Conservation (phyloP, 2,329 filamentous ascomycete genomes). For the Aspergillus sp. region DNA sequence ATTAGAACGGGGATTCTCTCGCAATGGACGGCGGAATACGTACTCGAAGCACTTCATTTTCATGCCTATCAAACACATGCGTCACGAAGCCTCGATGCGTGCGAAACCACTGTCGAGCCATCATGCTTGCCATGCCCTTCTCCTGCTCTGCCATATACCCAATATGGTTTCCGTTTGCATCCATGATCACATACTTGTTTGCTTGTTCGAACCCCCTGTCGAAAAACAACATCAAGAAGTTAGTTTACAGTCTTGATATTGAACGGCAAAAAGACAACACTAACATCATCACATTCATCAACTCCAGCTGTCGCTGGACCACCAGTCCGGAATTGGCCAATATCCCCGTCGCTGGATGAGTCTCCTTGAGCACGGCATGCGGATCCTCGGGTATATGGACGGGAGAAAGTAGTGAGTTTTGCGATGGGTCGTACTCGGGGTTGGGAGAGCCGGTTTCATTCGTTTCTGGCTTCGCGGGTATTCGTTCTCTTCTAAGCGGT, state of each 20-base stretch:
- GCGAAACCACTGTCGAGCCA: slow-evolving; percentile 60
- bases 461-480: slow-evolving; percentile 11
- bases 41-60: slow-evolving; percentile 59
- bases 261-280: slow-evolving; percentile 12
- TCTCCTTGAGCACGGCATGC: slow-evolving; percentile 56
- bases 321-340: slow-evolving; percentile 62
- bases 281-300: slow-evolving; percentile 63
- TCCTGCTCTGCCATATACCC: slow-evolving; percentile 66
- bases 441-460: slow-evolving; percentile 35
- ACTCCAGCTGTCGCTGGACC: slow-evolving; percentile 62
- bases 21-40: slow-evolving; percentile 5
- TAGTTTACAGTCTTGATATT: not conserved
- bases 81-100: slow-evolving; percentile 65
- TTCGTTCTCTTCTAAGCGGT: slow-evolving; percentile 14
- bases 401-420: slow-evolving; percentile 56
- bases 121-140: slow-evolving; percentile 55
- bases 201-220: slow-evolving; percentile 63
- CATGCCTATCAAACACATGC: slow-evolving; percentile 62
- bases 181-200: slow-evolving; percentile 65
- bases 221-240: slow-evolving; percentile 5
- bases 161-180: slow-evolving; percentile 62
- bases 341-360: slow-evolving; percentile 58
- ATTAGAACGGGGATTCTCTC: not conserved
- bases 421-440: slow-evolving; percentile 41
- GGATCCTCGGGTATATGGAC: slow-evolving; percentile 63